Conservation (phyloP, 2,329 filamentous ascomycete species). For the Exophiala spinifera region DNA sequence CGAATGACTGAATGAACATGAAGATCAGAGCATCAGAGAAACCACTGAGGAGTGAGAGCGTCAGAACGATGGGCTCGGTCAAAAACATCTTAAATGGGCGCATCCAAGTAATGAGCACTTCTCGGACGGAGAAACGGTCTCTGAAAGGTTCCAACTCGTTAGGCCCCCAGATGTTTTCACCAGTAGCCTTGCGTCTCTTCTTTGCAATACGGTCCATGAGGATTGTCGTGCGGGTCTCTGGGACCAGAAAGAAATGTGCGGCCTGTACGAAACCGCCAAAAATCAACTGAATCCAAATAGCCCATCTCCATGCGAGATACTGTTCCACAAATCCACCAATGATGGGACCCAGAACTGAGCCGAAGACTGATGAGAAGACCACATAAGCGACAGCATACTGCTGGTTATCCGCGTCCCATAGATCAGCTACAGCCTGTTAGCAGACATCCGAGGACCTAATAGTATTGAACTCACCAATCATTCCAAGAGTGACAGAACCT, state of each 20-base stretch:
- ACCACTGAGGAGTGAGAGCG: slow-evolving; percentile 60
- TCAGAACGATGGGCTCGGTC: slow-evolving; percentile 62
- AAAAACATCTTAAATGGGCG: slow-evolving; percentile 64
- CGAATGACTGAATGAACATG: slow-evolving; percentile 63
- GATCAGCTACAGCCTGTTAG: slow-evolving; percentile 50
- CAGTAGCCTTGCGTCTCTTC: slow-evolving; percentile 62
- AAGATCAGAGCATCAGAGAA: slow-evolving; percentile 66
- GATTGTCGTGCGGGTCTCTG: slow-evolving; percentile 73
- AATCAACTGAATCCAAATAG: slow-evolving; percentile 82
- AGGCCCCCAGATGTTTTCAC: slow-evolving; percentile 66
- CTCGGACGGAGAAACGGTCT: slow-evolving; percentile 54
- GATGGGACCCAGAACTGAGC: slow-evolving; percentile 72
- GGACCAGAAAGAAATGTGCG: slow-evolving; percentile 66
- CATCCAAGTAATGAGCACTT: slow-evolving; percentile 57
- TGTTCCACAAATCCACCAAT: slow-evolving; percentile 73
- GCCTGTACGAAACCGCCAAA: slow-evolving; percentile 68
- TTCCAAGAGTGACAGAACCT: slow-evolving; percentile 69
- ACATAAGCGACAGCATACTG: slow-evolving; percentile 74
- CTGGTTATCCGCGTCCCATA: slow-evolving; percentile 68
- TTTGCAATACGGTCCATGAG: slow-evolving; percentile 78
- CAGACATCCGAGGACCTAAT: not conserved
- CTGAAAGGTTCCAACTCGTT: slow-evolving; percentile 64
- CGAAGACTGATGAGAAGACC: slow-evolving; percentile 75
- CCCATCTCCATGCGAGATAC: slow-evolving; percentile 69
- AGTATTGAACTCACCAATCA: slow-evolving; percentile 48